Conservation (phyloP, 805 yeast species). For the Teunomyces stri region DNA sequence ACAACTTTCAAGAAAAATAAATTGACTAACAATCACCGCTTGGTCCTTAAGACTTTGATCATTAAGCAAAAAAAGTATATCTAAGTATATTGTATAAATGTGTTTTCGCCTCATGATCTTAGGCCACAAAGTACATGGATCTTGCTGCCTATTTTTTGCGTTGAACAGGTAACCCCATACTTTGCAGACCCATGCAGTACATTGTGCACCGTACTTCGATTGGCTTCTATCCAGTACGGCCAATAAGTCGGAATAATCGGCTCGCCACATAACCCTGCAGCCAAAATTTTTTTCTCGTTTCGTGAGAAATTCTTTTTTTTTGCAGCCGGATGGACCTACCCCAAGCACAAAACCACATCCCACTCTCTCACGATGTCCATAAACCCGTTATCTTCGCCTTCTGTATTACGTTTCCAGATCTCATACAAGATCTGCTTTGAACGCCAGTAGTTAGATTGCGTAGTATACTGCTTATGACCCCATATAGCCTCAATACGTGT, state of each 20-base stretch:
- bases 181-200: too few relatives aligned
- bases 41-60: too few relatives aligned
- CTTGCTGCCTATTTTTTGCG: too few relatives aligned
- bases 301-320: background rate
- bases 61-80: too few relatives aligned
- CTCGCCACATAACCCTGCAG: background rate
- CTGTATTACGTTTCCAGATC: constrained; percentile 45
- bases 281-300: background rate
- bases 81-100: too few relatives aligned
- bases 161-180: too few relatives aligned
- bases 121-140: too few relatives aligned
- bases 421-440: constrained; percentile 53
- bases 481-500: constrained; percentile 31
- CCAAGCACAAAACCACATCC: constrained; percentile 44
- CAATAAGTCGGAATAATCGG: background rate
- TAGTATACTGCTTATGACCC: constrained; percentile 22
- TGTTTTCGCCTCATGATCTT: too few relatives aligned
- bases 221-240: too few relatives aligned
- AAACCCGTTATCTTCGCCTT: constrained; percentile 42
- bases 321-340: background rate
- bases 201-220: too few relatives aligned
- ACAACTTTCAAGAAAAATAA: too few relatives aligned
- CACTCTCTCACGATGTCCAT: constrained; percentile 55
- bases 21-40: too few relatives aligned
- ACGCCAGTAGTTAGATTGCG: constrained; percentile 47